These are phyloP conservation scores for Oidium heveae DNA, from an alignment of 2,329 filamentous ascomycete species.

Conservation along the genomic window DNA sequence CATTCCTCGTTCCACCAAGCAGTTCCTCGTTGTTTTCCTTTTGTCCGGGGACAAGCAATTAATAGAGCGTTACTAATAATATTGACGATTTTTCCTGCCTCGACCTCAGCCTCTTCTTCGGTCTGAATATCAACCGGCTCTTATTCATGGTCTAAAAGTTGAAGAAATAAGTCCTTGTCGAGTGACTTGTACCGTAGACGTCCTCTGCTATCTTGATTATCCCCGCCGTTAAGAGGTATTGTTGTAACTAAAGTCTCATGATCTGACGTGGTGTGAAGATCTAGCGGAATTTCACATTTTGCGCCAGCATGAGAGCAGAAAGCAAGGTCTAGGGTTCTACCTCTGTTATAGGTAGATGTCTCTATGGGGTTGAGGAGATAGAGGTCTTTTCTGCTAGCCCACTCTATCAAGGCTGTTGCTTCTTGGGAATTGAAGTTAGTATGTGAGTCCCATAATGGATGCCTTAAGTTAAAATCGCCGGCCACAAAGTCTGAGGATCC, in stretches of 20 bases:
- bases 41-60: too few species aligned
- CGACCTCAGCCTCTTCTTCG: too few species aligned
- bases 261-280: background rate
- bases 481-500: background rate
- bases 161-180: too few species aligned
- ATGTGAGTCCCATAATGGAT: background rate
- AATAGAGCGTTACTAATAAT: too few species aligned
- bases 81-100: too few species aligned
- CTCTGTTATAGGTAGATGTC: too few species aligned
- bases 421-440: background rate
- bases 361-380: background rate
- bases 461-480: background rate
- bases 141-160: too few species aligned
- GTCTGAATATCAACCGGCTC: too few species aligned
- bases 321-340: background rate
- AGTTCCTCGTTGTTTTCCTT: too few species aligned
- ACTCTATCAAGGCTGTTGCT: background rate
- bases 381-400: background rate
- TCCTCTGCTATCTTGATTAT: background rate
- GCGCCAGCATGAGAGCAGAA: background rate
- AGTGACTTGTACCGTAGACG: too few species aligned
- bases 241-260: background rate
- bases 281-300: conserved; percentile 1
- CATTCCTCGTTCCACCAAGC: too few species aligned
- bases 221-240: background rate